These are phyloP conservation scores for Fusarium sp. DNA, from an alignment of 2,329 filamentous ascomycete genomes.

Conservation along the genomic window DNA sequence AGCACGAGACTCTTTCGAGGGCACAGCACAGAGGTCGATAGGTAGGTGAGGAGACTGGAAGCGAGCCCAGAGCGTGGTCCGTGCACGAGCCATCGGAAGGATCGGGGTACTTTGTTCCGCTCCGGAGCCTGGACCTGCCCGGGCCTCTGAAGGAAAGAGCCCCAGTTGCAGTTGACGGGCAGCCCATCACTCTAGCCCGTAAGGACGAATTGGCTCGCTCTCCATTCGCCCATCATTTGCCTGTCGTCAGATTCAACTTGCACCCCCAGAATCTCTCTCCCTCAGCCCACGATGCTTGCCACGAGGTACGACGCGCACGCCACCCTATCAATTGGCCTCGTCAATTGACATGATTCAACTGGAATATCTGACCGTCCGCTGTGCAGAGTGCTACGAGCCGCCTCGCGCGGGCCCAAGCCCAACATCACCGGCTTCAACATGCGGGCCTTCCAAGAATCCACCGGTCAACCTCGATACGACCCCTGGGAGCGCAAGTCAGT, in stretches of 20 bases:
- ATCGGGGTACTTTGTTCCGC: conserved; percentile 42
- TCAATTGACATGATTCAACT: conserved; percentile 2
- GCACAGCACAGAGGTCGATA: conserved; percentile 19
- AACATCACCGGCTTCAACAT: conserved; percentile 96
- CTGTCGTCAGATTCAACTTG: conserved; percentile 44
- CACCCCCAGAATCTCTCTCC: conserved; percentile 37
- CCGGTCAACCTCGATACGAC: conserved; percentile 72
- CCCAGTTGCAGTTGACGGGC: conserved; percentile 24
- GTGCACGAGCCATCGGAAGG: conserved; percentile 37
- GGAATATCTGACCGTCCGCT: conserved; percentile 27
- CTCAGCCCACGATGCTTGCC: conserved; percentile 52
- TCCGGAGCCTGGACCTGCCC: not conserved
- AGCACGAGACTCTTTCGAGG: conserved; percentile 18
- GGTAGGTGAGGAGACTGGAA: conserved; percentile 21
- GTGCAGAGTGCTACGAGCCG: conserved; percentile 62
- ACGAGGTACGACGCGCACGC: conserved; percentile 49
- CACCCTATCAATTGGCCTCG: conserved; percentile 12
- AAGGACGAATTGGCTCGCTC: conserved; percentile 45
- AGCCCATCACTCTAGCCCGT: conserved; percentile 23
- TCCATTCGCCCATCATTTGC: conserved; percentile 42
- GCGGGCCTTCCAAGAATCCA: conserved; percentile 79
- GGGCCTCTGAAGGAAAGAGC: not conserved
- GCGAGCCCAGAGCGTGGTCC: conserved; percentile 22
- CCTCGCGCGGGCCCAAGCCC: conserved; percentile 65
- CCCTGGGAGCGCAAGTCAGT: conserved; percentile 75